Evolutionary conservation across 2,329 filamentous ascomycete species (phyloP).

Genomic region (Claviceps humidiphila): DNA sequence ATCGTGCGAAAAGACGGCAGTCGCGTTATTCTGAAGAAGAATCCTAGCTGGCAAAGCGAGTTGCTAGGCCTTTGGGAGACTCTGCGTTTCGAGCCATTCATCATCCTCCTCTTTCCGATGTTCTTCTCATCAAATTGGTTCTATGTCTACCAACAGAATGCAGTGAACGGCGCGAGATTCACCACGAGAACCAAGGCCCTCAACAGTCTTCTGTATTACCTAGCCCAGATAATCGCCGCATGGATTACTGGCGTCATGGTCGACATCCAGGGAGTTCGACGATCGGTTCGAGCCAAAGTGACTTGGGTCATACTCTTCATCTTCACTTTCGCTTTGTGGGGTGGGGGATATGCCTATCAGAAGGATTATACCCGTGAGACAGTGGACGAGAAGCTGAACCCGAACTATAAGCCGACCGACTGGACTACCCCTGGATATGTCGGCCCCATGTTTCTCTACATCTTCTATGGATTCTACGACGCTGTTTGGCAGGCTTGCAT

Average conservation of each 20-base stretch:
- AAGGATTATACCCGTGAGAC: constrained; percentile 33
- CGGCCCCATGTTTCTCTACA: constrained; percentile 77
- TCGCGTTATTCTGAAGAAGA: constrained; percentile 76
- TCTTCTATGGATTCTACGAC: constrained; percentile 84
- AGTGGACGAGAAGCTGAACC: constrained; percentile 11
- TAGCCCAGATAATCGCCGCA: constrained; percentile 42
- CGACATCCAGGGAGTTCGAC: constrained; percentile 62
- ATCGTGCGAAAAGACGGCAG: constrained; percentile 68
- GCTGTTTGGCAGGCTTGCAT: constrained; percentile 80
- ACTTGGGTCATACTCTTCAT: constrained; percentile 43
- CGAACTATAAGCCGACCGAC: constrained; percentile 31
- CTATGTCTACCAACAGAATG: constrained; percentile 46
- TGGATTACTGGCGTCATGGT: constrained; percentile 32
- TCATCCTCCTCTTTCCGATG: constrained; percentile 45
- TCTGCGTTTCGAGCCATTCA: constrained; percentile 55
- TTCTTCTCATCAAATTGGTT: constrained; percentile 44
- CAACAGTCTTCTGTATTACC: constrained; percentile 41
- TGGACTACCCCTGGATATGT: constrained; percentile 50
- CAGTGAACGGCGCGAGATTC: constrained; percentile 41
- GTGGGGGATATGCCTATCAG: constrained; percentile 70
- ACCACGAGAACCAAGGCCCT: constrained; percentile 42
- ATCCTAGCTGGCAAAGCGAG: constrained; percentile 76
- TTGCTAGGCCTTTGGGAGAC: constrained; percentile 64
- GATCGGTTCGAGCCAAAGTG: constrained; percentile 62
- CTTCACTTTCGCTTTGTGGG: constrained; percentile 69